Evolutionary conservation across 2,329 filamentous ascomycete species (phyloP).

Genomic region (Ascochyta pisi): DNA sequence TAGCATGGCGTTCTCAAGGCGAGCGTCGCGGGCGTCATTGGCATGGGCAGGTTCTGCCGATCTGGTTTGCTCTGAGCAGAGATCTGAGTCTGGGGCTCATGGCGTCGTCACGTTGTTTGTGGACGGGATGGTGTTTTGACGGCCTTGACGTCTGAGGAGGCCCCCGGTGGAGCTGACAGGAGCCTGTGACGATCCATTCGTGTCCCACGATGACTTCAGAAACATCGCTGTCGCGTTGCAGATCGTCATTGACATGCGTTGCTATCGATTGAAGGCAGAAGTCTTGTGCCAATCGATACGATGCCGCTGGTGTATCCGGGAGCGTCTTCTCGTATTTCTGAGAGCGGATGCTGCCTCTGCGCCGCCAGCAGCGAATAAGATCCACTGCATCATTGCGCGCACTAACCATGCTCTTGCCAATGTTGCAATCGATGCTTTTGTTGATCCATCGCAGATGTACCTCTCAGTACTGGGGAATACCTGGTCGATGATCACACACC

Average conservation of each 20-base stretch:
- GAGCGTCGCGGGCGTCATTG: not conserved
- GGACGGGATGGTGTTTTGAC: conserved; percentile 4
- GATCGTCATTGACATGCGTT: not conserved
- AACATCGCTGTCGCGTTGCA: conserved; percentile 6
- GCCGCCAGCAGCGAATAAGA: not conserved
- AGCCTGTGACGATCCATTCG: conserved; percentile 4
- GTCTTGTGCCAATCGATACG: not conserved
- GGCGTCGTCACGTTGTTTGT: conserved; percentile 1
- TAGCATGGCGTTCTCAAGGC: not conserved
- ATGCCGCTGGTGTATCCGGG: not conserved
- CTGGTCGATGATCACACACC: conserved; percentile 1
- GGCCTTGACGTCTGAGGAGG: conserved; percentile 15
- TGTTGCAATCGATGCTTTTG: not conserved
- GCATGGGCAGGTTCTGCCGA: conserved; percentile 4
- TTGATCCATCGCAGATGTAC: not conserved
- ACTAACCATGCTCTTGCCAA: not conserved
- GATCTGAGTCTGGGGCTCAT: conserved; percentile 7
- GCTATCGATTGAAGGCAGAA: not conserved
- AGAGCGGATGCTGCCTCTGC: not conserved
- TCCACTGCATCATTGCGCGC: not conserved
- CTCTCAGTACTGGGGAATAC: not conserved
- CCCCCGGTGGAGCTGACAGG: not conserved
- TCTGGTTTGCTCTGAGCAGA: conserved; percentile 6
- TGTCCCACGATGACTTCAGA: conserved; percentile 9
- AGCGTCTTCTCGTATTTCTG: not conserved